Percentiles rank a stretch among this genome's conserved stretches.
Evolutionary conservation across 176 grass and related monocot genomes (phyloP).

Genomic region (sorghum (Sorghum bicolor)): Sorghum_bicolor_NCBIv3 NC_012871.2:65613001-65613500

Average conservation of each 20-base stretch:
- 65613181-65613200: too few species aligned
- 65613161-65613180: too few species aligned
- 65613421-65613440: neutral
- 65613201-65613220: neutral
- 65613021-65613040: too few species aligned
- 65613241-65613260: constrained; percentile 25
- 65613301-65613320: too few species aligned
- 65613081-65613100: too few species aligned
- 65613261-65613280: neutral
- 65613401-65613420: neutral
- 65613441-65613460: neutral
- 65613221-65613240: neutral
- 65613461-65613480: neutral
- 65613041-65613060: too few species aligned
- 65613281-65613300: neutral
- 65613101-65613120: too few species aligned
- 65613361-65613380: neutral
- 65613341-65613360: neutral
- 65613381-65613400: neutral
- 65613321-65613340: neutral
- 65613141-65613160: too few species aligned
- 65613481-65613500: neutral
- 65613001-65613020: too few species aligned
- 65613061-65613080: too few species aligned
- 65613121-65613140: too few species aligned